Base-by-base conservation (phyloP, 1,284 basidiomycete species). In the Apiotrichum laibachii region DNA sequence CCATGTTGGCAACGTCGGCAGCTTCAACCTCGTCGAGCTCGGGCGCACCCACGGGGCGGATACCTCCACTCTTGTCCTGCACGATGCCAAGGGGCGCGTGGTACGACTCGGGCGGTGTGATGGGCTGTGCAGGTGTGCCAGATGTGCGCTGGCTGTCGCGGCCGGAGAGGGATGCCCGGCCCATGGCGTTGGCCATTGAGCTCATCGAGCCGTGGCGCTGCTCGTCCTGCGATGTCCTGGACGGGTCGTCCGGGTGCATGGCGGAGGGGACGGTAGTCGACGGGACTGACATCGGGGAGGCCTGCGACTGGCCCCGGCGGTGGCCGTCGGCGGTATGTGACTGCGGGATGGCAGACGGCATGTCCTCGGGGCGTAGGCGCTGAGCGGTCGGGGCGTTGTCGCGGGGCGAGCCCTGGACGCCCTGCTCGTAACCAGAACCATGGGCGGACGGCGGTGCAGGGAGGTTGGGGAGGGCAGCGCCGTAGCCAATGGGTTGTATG, bases 401-500 rank as follows among this genome's bases (percentile, higher is more conserved):
- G 19, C 77, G 70, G 1, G 84, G 85, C 3, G 47, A 26, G 35
- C 57, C 57, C 33, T 47, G 56, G 33, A 56, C 48, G 12, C 43
- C 45, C 1, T 54, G 50, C 18, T 59, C 53, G 35, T 34, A 54
- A 34, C 57, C 56, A 10, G 51, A 33, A 46, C 56, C 71, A 65
- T 69, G 72, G 62, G 6, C 77, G 1, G 87, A 86, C 64, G 88
- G 86, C 0, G 91, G 91, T 1, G 88, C 84, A 35, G 90, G 90
- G 9, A 93, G 81, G 22, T 86, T 83, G 1, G 90, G 89, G 9
- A 93, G 81, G 0, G 86, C 84, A 86, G 91, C 90, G 64, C 83
- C 86, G 72, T 90, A 93, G 66, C 90, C 80, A 5, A 52, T 59
- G 9, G 61, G 56, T 31, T 62, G 60, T 34, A 50, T 44, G 15